phyloP scores from a whole-genome alignment of 2,329 filamentous ascomycete genomes.

The Bipolaris sorokiniana region DNA sequence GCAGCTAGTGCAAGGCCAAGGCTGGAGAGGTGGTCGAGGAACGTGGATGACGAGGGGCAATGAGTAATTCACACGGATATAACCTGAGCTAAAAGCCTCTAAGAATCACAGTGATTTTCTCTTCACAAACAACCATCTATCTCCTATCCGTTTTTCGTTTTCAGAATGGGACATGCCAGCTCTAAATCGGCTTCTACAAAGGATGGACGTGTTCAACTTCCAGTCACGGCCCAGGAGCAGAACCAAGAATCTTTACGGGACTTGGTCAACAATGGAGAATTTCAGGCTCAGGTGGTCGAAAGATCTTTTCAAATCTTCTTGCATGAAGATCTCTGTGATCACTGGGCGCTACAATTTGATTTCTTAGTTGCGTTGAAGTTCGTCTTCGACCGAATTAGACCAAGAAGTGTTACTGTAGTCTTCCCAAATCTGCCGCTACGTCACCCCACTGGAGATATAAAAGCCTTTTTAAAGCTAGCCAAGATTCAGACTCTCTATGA shows the following conservation, averaged over 20 bases:
- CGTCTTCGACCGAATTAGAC: constrained; percentile 5
- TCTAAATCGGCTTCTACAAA: not conserved
- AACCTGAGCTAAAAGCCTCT: not conserved
- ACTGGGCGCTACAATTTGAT: constrained; percentile 6
- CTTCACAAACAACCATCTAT: not conserved
- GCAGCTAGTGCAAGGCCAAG: not conserved
- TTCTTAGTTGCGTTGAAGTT: constrained; percentile 8
- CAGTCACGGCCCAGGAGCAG: not conserved
- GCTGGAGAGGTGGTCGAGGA: not conserved
- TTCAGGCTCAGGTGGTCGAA: constrained; percentile 7
- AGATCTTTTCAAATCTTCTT: constrained; percentile 2
- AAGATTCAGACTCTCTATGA: constrained; percentile 4
- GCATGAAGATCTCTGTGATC: not conserved
- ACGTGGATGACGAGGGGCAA: not conserved
- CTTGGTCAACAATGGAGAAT: not conserved
- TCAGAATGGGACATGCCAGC: not conserved
- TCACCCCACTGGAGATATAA: not conserved
- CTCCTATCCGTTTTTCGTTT: not conserved
- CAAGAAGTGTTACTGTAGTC: constrained; percentile 2
- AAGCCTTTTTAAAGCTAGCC: constrained; percentile 1
- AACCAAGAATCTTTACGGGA: not conserved
- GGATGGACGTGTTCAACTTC: not conserved
- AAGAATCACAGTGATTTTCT: not conserved
- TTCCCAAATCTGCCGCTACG: constrained; percentile 9
- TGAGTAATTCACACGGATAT: not conserved